phyloP scores from a whole-genome alignment of 148 eudicot genomes.

The Vaccinium myrtillus region DNA sequence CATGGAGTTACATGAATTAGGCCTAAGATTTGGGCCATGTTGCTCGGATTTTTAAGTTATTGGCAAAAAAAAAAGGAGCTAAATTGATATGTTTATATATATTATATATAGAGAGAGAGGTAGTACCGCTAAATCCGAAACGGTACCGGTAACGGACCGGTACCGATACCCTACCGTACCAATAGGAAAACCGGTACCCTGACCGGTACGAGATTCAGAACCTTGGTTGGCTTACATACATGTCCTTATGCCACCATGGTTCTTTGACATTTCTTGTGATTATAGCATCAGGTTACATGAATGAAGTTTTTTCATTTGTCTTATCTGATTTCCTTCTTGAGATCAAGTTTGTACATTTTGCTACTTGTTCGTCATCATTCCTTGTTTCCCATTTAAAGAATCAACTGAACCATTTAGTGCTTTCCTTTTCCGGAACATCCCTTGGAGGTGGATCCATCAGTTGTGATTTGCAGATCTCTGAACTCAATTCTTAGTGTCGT shows the following conservation, averaged over 20 bases:
- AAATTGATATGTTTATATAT: too few species aligned
- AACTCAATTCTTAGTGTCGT: neutral
- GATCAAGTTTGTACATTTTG: neutral
- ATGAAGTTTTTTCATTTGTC: neutral
- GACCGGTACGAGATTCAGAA: too few species aligned
- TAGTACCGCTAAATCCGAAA: too few species aligned
- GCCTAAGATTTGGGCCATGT: too few species aligned
- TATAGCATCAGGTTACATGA: neutral
- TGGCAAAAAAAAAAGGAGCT: too few species aligned
- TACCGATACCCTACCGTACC: too few species aligned
- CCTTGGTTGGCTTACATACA: neutral
- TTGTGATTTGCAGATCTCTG: slow-evolving; percentile 6
- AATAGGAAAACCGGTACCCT: too few species aligned
- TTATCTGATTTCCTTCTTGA: neutral
- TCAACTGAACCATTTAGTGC: neutral
- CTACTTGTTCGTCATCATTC: neutral
- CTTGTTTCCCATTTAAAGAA: neutral
- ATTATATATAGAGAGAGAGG: too few species aligned
- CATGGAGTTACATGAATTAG: too few species aligned
- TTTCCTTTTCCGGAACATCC: neutral
- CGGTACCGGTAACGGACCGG: too few species aligned
- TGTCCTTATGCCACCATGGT: neutral
- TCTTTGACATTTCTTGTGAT: neutral
- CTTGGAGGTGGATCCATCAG: neutral
- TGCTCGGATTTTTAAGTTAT: too few species aligned